A percentile compares a stretch with the other conserved stretches of the same genome.
phyloP scores from a whole-genome alignment of 2,329 filamentous ascomycete genomes.

The Leptographium flavum region DNA sequence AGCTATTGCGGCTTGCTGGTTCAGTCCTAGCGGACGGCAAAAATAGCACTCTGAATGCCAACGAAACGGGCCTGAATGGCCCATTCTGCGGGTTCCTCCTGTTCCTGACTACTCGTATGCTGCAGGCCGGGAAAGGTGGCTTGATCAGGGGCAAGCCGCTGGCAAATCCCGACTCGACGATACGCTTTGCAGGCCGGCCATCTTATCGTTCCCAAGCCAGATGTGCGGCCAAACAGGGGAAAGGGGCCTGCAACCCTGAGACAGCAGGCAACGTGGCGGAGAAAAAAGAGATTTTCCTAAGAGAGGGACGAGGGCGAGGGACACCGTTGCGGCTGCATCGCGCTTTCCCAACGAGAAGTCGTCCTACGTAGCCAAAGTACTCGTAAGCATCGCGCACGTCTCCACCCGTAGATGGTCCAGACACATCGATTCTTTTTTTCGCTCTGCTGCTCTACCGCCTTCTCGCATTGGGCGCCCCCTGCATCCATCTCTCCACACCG shows the following conservation, averaged over 20 bases:
- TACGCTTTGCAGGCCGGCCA: too few relatives aligned
- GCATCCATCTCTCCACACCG: conserved; percentile 2
- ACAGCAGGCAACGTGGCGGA: too few relatives aligned
- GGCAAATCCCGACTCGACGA: too few relatives aligned
- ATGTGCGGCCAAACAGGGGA: too few relatives aligned
- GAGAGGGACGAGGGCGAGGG: too few relatives aligned
- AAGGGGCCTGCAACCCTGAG: too few relatives aligned
- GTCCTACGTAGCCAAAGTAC: too few relatives aligned
- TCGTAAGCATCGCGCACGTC: neutral
- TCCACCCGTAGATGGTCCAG: neutral
- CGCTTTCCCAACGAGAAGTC: too few relatives aligned
- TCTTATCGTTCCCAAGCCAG: too few relatives aligned
- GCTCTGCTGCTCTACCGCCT: neutral
- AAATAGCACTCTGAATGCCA: too few relatives aligned
- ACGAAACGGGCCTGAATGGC: neutral
- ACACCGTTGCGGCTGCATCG: too few relatives aligned
- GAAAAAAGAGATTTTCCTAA: too few relatives aligned
- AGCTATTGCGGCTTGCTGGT: neutral
- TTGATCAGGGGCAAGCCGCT: neutral
- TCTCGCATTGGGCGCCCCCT: neutral
- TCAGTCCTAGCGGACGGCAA: conserved; percentile 3
- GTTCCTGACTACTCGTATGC: neutral
- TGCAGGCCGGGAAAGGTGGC: neutral
- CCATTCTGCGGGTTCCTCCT: neutral
- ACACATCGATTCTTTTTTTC: neutral